Percentiles rank a stretch among this genome's conserved stretches.
Conservation (phyloP, 2,329 filamentous ascomycete genomes). For the Penicillium thymicola region DNA sequence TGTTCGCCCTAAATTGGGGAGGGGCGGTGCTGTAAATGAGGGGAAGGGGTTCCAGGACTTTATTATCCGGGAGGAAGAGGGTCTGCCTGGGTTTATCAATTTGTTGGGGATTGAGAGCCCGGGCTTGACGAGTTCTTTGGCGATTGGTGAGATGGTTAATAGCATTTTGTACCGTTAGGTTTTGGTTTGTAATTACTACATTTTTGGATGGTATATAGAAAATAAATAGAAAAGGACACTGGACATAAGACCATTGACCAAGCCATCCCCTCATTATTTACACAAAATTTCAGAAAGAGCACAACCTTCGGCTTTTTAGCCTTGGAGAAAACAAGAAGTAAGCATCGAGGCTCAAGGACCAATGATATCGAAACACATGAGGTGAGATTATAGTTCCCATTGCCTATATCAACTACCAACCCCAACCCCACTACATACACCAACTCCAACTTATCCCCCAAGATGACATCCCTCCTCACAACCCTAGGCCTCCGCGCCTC, state of each 20-base stretch:
- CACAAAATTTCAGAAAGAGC: background rate
- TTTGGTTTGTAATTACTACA: background rate
- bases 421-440: background rate
- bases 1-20: slow-evolving; percentile 78
- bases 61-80: slow-evolving; percentile 71
- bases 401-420: background rate
- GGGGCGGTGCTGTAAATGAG: slow-evolving; percentile 54
- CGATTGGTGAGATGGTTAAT: slow-evolving; percentile 76
- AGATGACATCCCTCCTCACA: background rate
- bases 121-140: slow-evolving; percentile 80
- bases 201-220: background rate
- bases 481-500: background rate
- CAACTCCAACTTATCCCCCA: background rate
- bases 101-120: slow-evolving; percentile 91
- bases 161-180: slow-evolving; percentile 46
- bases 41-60: slow-evolving; percentile 77
- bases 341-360: background rate
- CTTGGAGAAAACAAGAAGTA: background rate
- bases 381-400: background rate
- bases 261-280: background rate
- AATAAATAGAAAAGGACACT: background rate
- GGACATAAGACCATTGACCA: background rate
- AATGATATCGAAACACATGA: background rate
- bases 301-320: background rate
- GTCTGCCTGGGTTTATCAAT: slow-evolving; percentile 80